phyloP scores from a whole-genome alignment of 169 alveolate genomes.

The Plasmodium yoelii region DNA sequence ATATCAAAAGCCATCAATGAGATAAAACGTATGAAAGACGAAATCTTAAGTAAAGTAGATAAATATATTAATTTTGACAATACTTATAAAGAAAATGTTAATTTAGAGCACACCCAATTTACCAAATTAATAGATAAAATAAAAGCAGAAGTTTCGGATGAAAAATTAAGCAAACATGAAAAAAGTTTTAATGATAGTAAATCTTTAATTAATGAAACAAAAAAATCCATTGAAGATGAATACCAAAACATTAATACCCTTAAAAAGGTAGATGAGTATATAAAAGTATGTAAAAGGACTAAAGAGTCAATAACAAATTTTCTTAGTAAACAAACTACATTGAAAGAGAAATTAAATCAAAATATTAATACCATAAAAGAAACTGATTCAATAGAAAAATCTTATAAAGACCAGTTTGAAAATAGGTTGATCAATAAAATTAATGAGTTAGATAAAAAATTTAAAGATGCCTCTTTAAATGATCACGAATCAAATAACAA shows the following conservation, averaged over 20 bases:
- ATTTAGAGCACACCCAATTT: too few relatives aligned
- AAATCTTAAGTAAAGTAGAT: too few relatives aligned
- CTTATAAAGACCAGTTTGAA: background rate
- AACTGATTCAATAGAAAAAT: slow-evolving; percentile 6
- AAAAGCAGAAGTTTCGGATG: background rate
- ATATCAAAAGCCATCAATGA: too few relatives aligned
- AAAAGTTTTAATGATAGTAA: background rate
- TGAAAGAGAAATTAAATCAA: background rate
- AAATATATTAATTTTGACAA: too few relatives aligned
- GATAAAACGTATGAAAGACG: too few relatives aligned
- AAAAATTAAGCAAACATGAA: background rate
- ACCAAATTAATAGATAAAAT: too few relatives aligned
- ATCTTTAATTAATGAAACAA: background rate
- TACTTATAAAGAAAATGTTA: too few relatives aligned
- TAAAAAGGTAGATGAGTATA: background rate
- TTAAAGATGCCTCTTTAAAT: too few relatives aligned
- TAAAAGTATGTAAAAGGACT: background rate
- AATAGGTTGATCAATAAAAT: background rate
- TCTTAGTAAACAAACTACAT: background rate
- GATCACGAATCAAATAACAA: too few relatives aligned
- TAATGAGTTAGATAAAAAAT: too few relatives aligned
- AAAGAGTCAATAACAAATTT: background rate
- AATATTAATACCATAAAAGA: slow-evolving; percentile 8
- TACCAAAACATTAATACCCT: slow-evolving; percentile 4
- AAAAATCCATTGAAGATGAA: slow-evolving; percentile 3